Evolutionary conservation across 2,329 filamentous ascomycete species (phyloP).

Genomic region (Alternaria tenuissima): DNA sequence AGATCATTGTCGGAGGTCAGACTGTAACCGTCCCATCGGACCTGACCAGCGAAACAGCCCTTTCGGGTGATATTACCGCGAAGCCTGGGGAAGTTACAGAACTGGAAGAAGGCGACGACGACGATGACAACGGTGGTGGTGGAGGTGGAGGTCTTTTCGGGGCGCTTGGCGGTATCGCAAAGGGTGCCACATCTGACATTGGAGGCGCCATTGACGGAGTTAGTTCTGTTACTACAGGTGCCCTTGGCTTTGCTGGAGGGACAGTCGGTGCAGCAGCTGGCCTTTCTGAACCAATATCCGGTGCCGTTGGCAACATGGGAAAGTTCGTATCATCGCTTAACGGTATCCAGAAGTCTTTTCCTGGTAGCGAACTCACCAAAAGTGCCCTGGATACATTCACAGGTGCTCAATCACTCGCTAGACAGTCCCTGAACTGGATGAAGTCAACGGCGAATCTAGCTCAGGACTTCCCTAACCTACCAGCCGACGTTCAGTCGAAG

Average conservation of each 20-base stretch:
- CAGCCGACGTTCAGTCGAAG: conserved; percentile 11
- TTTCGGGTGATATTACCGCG: too few relatives aligned
- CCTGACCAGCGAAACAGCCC: too few relatives aligned
- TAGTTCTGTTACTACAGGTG: conserved; percentile 8
- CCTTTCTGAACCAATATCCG: conserved; percentile 11
- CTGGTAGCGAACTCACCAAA: conserved; percentile 8
- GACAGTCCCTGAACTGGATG: conserved; percentile 21
- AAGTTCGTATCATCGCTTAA: conserved; percentile 22
- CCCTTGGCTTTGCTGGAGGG: conserved; percentile 11
- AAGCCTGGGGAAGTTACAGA: too few relatives aligned
- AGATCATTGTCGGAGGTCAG: too few relatives aligned
- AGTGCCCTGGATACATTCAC: conserved; percentile 6
- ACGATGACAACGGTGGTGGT: too few relatives aligned
- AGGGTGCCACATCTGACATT: neutral
- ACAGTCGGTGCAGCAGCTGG: conserved; percentile 5
- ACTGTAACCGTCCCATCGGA: too few relatives aligned
- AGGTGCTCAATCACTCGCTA: conserved; percentile 16
- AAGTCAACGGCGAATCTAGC: conserved; percentile 18
- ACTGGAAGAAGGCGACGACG: too few relatives aligned
- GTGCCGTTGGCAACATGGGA: conserved; percentile 8
- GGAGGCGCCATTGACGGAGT: neutral
- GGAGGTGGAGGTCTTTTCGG: too few relatives aligned
- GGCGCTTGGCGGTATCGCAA: neutral
- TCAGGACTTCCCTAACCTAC: conserved; percentile 14
- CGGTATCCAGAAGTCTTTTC: conserved; percentile 24